Percentiles rank a stretch among this genome's conserved stretches.
Conservation (phyloP, 148 eudicot genomes). For the Rhododendron henanense region DNA sequence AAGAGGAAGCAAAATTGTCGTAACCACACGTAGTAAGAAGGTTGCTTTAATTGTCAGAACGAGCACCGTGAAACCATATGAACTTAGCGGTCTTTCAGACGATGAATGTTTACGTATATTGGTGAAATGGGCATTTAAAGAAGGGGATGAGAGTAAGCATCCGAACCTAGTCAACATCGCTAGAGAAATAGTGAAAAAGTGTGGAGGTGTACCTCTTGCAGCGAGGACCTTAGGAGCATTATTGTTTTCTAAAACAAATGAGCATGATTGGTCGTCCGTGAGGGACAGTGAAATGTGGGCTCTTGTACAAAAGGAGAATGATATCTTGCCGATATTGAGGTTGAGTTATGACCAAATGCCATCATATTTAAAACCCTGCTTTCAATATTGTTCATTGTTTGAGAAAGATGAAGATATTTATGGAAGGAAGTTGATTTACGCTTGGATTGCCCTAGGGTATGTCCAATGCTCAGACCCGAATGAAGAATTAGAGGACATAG, state of each 20-base stretch:
- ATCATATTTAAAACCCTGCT: background rate
- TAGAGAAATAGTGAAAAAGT: conserved; percentile 16
- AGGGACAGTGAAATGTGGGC: background rate
- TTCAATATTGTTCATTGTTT: background rate
- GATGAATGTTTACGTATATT: conserved; percentile 20
- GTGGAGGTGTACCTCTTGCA: conserved; percentile 19
- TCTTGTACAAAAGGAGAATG: background rate
- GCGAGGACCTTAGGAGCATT: conserved; percentile 10
- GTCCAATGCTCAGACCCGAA: background rate
- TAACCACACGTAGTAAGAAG: conserved; percentile 19
- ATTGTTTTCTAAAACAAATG: background rate
- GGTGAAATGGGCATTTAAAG: conserved; percentile 16
- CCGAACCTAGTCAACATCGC: conserved; percentile 16
- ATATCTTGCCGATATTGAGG: background rate
- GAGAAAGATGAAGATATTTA: background rate
- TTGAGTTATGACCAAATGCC: background rate
- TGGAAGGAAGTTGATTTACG: background rate
- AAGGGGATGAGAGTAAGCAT: conserved; percentile 10
- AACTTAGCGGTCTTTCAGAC: conserved; percentile 1
- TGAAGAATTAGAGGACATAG: background rate
- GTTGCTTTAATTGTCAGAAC: conserved; percentile 17
- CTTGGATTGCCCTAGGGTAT: background rate
- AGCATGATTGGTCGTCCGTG: conserved; percentile 6
- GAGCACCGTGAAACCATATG: background rate
- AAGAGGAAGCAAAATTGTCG: conserved; percentile 14